phyloP scores from a whole-genome alignment of 225 moss, liverwort and hornwort genomes.

The Marchantia paleacea region DNA sequence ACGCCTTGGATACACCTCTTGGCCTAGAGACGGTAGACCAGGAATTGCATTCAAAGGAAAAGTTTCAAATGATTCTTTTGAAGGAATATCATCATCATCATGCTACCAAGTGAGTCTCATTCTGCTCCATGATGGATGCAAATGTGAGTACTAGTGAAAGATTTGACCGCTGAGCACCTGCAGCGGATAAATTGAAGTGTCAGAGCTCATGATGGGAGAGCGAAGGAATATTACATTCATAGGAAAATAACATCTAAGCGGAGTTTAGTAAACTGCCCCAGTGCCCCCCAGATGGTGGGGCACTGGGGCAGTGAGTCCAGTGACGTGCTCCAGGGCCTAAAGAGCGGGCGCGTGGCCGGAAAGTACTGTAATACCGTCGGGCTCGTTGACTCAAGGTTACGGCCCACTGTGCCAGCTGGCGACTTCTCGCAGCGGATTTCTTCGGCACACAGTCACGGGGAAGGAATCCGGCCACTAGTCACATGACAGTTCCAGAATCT shows the following conservation, averaged over 20 bases:
- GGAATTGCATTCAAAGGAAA: too few species aligned
- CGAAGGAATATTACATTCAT: neutral
- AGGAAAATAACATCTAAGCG: neutral
- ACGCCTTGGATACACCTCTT: too few species aligned
- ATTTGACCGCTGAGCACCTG: too few species aligned
- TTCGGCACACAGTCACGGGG: neutral
- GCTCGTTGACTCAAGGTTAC: neutral
- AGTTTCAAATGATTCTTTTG: too few species aligned
- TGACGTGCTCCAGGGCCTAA: neutral
- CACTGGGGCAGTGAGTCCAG: neutral
- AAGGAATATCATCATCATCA: too few species aligned
- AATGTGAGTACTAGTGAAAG: too few species aligned
- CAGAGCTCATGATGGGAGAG: neutral
- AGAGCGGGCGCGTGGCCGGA: neutral
- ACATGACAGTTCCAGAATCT: neutral
- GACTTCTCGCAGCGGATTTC: neutral
- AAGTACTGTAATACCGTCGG: neutral
- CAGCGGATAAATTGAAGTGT: neutral
- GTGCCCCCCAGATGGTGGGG: neutral
- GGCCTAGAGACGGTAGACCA: too few species aligned
- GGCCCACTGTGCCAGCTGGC: neutral
- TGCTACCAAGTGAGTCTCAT: too few species aligned
- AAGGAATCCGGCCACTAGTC: neutral
- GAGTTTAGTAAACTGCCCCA: too few species aligned
- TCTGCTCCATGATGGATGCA: too few species aligned